phyloP scores from a whole-genome alignment of 75 land plant species.

The Selaginella moellendorffii region DNA sequence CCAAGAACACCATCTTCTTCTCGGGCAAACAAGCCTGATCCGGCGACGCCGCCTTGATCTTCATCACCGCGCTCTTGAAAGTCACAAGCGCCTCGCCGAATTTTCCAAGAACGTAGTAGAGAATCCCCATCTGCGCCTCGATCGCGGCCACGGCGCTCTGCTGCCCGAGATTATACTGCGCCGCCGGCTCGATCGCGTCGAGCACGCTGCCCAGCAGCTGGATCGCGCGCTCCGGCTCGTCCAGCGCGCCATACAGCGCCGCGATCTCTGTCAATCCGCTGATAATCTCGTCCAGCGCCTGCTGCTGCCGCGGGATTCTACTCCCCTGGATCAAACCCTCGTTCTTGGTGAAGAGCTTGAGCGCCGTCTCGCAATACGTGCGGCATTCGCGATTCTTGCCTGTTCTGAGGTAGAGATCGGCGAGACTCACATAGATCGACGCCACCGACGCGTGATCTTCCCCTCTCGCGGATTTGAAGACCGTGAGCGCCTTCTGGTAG shows the following conservation, averaged over 20 bases:
- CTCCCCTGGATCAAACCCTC: too few species aligned
- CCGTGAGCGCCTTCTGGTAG: constrained; percentile 71
- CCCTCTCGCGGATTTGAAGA: constrained; percentile 49
- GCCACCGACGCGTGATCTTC: constrained; percentile 60
- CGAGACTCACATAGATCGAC: constrained; percentile 50
- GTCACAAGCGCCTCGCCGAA: constrained; percentile 22
- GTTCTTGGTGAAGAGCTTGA: constrained; percentile 48
- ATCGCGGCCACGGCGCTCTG: constrained; percentile 56
- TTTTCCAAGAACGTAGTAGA: constrained; percentile 51
- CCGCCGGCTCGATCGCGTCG: constrained; percentile 39
- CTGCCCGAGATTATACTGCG: constrained; percentile 66
- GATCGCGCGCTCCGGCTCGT: constrained; percentile 62
- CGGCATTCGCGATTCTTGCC: constrained; percentile 58
- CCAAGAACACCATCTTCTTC: constrained; percentile 55
- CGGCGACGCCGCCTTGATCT: constrained; percentile 34
- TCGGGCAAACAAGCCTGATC: too few species aligned
- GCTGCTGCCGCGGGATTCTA: constrained; percentile 14
- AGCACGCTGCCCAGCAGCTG: constrained; percentile 48
- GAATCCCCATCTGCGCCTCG: constrained; percentile 86
- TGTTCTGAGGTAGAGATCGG: constrained; percentile 49
- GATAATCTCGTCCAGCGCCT: constrained; percentile 43
- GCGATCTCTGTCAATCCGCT: constrained; percentile 61
- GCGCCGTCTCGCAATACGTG: constrained; percentile 60
- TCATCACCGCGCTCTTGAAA: constrained; percentile 44
- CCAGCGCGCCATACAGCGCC: constrained; percentile 53